A percentile compares a stretch with the other conserved stretches of the same genome.
Evolutionary conservation across 257 asterid species (phyloP).

Genomic region (Forsythia suspensa): DNA sequence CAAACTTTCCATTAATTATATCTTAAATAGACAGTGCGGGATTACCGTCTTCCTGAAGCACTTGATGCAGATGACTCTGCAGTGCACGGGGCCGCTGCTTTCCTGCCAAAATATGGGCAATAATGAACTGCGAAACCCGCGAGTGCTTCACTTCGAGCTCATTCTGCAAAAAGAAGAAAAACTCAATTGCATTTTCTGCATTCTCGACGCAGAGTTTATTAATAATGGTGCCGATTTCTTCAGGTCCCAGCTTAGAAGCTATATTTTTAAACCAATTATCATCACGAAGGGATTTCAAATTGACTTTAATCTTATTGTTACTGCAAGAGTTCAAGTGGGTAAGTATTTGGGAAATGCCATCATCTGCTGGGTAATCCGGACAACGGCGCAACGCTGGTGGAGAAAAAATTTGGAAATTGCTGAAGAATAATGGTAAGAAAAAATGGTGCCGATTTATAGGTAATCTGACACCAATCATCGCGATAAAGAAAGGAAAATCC

Average conservation of each 20-base stretch:
- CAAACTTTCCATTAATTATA: not conserved
- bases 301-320: conserved; percentile 18
- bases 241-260: conserved; percentile 31
- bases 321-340: conserved; percentile 31
- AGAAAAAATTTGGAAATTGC: conserved; percentile 12
- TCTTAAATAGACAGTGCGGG: too few species aligned
- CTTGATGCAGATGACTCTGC: conserved; percentile 48
- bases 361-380: conserved; percentile 27
- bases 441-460: conserved; percentile 30
- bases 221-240: conserved; percentile 51
- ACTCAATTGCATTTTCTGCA: conserved; percentile 53
- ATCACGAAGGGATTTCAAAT: conserved; percentile 25
- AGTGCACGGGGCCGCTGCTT: conserved; percentile 51
- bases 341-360: conserved; percentile 35
- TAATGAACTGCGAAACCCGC: conserved; percentile 24
- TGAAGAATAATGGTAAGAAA: conserved; percentile 20
- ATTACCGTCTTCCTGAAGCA: conserved; percentile 56
- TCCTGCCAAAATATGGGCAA: conserved; percentile 66
- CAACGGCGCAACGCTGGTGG: conserved; percentile 33
- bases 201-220: conserved; percentile 26
- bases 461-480: conserved; percentile 41
- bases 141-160: conserved; percentile 56
- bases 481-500: conserved; percentile 15
- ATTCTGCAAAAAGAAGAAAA: conserved; percentile 63
- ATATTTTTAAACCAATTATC: conserved; percentile 33